Percentiles rank a stretch among this genome's conserved stretches.
These are phyloP conservation scores for Sphaerobolus stellatus DNA, from an alignment of 1,284 basidiomycete species.

Conservation along the genomic window DNA sequence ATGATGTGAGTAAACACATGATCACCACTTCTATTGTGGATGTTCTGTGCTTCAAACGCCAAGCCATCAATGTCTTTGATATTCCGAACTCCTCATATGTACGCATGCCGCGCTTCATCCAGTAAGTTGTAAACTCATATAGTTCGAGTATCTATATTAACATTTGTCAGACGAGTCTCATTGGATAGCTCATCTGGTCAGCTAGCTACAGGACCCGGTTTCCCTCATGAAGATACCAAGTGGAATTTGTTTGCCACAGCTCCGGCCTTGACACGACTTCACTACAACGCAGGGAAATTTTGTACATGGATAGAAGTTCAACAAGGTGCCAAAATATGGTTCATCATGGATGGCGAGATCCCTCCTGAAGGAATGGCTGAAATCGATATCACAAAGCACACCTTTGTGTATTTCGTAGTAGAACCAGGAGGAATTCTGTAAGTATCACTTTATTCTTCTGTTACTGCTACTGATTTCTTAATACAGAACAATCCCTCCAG, in stretches of 20 bases:
- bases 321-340: neutral
- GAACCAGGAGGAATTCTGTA: neutral
- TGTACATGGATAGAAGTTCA: neutral
- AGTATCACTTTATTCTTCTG: neutral
- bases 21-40: neutral
- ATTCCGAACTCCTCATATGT: neutral
- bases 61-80: neutral
- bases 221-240: neutral
- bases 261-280: neutral
- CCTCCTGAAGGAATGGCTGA: neutral
- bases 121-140: neutral
- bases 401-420: neutral
- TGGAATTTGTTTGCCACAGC: neutral
- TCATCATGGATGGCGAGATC: neutral
- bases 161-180: neutral
- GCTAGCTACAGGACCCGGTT: neutral
- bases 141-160: neutral
- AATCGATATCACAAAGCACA: neutral
- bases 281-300: neutral
- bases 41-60: neutral
- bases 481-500: neutral
- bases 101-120: neutral
- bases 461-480: neutral
- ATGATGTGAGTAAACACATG: neutral
- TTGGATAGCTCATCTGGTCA: neutral